A percentile compares a stretch with the other conserved stretches of the same genome.
Conservation (phyloP, 352 stramenopile species). For the Phytopythium kandeliae region DNA sequence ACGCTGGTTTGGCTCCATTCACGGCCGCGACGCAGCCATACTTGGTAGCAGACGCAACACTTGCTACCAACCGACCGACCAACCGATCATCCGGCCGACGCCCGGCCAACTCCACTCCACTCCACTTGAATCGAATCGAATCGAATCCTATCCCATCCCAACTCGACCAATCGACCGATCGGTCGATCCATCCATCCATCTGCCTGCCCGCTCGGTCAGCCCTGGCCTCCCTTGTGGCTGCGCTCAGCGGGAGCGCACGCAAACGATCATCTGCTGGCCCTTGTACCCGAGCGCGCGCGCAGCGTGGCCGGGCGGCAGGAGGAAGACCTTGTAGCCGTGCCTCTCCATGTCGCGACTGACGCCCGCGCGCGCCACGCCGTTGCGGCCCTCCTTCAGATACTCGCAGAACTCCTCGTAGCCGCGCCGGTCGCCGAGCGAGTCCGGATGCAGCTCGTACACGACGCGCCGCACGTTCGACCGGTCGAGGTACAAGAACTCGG, state of each 20-base stretch:
- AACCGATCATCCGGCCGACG: no score
- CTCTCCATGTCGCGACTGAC: conserved; percentile 49
- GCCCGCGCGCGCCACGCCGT: conserved; percentile 33
- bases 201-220: no score
- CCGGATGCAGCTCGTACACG: conserved; percentile 55
- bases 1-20: no score
- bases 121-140: no score
- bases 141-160: no score
- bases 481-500: conserved; percentile 61
- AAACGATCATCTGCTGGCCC: conserved; percentile 48
- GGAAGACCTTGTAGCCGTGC: conserved; percentile 65
- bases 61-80: neutral
- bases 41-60: neutral
- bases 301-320: conserved; percentile 51
- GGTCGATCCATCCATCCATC: no score
- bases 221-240: no score
- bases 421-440: conserved; percentile 26
- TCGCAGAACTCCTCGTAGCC: conserved; percentile 52
- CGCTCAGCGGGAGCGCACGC: conserved; percentile 36
- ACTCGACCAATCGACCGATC: no score
- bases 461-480: conserved; percentile 29
- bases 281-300: conserved; percentile 56
- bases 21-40: neutral
- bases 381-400: conserved; percentile 44
- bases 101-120: no score